These are phyloP conservation scores for Achaetomium macrosporum DNA, from an alignment of 2,329 filamentous ascomycete species.

Conservation along the genomic window DNA sequence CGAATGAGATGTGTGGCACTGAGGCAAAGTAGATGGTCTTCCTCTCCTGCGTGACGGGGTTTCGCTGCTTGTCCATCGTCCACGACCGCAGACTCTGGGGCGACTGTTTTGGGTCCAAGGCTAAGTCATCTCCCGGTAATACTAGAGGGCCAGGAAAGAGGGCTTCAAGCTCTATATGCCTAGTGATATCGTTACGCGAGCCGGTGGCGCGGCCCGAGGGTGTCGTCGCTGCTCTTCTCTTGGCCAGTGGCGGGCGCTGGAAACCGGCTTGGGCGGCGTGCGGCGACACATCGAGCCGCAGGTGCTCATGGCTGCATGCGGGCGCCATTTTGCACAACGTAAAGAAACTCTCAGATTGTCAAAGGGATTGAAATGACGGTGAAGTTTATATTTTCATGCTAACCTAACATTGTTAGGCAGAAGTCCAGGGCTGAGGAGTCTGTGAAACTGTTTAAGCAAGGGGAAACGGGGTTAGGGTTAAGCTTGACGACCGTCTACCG, in stretches of 20 bases:
- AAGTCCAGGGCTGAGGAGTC: too few species aligned
- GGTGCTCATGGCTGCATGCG: slow-evolving; percentile 8
- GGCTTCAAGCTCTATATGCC: too few species aligned
- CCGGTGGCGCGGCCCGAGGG: slow-evolving; percentile 16
- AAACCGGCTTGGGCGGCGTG: slow-evolving; percentile 30
- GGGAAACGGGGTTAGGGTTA: too few species aligned
- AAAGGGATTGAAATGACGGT: too few species aligned
- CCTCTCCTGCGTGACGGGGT: slow-evolving; percentile 40
- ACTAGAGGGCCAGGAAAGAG: slow-evolving; percentile 55
- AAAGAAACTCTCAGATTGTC: too few species aligned
- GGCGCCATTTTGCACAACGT: neutral
- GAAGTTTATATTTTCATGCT: too few species aligned
- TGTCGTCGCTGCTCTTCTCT: slow-evolving; percentile 22
- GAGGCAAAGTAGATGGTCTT: slow-evolving; percentile 50
- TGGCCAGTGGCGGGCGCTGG: slow-evolving; percentile 22
- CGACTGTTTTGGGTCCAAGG: slow-evolving; percentile 44
- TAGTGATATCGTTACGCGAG: too few species aligned
- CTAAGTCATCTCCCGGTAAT: slow-evolving; percentile 54
- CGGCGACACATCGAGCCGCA: slow-evolving; percentile 29
- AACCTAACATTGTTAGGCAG: too few species aligned
- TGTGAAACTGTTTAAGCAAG: too few species aligned
- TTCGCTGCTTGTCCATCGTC: slow-evolving; percentile 40
- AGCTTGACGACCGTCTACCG: too few species aligned
- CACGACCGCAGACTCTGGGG: slow-evolving; percentile 50
- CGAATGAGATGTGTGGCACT: slow-evolving; percentile 35